These are phyloP conservation scores for Rhizophlyctis rosea DNA, from an alignment of 192 early-diverging fungal genomes.

Conservation along the genomic window DNA sequence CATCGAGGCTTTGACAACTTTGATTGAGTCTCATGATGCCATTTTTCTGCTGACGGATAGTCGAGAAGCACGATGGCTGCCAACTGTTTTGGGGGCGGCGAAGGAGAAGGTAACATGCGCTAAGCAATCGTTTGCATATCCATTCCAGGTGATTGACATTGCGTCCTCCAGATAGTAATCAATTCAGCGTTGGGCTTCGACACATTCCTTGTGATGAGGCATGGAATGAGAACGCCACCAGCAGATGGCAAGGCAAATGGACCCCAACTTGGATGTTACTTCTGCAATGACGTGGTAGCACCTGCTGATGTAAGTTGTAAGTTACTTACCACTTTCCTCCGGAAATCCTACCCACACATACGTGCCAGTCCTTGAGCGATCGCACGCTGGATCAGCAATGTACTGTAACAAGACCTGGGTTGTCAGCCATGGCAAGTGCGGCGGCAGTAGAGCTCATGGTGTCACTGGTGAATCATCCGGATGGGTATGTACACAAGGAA, in stretches of 20 bases:
- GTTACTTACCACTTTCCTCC: conserved; percentile 5
- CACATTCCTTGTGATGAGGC: conserved; percentile 93
- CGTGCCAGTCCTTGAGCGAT: conserved; percentile 73
- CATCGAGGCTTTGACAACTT: conserved; percentile 48
- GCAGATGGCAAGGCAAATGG: conserved; percentile 9
- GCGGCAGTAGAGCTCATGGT: conserved; percentile 89
- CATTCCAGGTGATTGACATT: background rate
- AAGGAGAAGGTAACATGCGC: conserved; percentile 54
- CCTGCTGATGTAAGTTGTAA: conserved; percentile 75
- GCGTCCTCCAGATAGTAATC: conserved; percentile 65
- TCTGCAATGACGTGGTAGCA: conserved; percentile 98
- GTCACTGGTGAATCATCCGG: conserved; percentile 77
- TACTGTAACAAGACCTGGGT: conserved; percentile 93
- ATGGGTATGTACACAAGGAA: conserved; percentile 67
- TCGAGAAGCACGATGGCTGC: conserved; percentile 94
- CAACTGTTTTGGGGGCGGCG: conserved; percentile 76
- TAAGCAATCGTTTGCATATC: background rate
- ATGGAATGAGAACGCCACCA: conserved; percentile 58
- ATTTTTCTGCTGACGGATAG: conserved; percentile 93
- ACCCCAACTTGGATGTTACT: conserved; percentile 87
- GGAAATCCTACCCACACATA: background rate
- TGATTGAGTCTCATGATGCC: conserved; percentile 78
- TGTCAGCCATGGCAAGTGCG: conserved; percentile 86
- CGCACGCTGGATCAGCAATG: conserved; percentile 97
- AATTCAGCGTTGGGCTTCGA: conserved; percentile 96